phyloP scores from a whole-genome alignment of 139 green algal genomes.

The Chlamydomonas schloesseri region DNA sequence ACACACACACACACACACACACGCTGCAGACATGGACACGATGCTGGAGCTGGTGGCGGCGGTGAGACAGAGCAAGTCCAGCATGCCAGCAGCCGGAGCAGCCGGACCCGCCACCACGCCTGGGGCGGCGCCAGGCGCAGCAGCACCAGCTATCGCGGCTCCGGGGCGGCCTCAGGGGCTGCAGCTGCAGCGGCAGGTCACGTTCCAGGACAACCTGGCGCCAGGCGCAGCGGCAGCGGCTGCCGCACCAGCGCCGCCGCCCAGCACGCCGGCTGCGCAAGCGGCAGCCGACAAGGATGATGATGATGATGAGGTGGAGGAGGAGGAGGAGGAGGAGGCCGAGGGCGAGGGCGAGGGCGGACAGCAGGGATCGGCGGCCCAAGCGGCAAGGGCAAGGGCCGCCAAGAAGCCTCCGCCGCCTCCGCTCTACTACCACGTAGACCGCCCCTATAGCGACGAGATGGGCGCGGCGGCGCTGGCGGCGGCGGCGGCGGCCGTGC shows the following conservation, averaged over 20 bases:
- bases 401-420: background rate
- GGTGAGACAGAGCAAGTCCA: too few relatives aligned
- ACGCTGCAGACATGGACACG: too few relatives aligned
- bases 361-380: background rate
- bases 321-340: background rate
- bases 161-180: too few relatives aligned
- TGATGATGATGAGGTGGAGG: background rate
- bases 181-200: background rate
- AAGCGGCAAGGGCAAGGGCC: background rate
- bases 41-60: too few relatives aligned
- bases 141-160: too few relatives aligned
- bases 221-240: too few relatives aligned
- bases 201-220: background rate
- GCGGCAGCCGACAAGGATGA: too few relatives aligned
- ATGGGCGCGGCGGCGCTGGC: constrained; percentile 1
- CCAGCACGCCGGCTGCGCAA: background rate
- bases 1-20: too few relatives aligned
- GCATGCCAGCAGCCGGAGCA: too few relatives aligned
- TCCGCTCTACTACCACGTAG: background rate
- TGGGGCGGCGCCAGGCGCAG: too few relatives aligned
- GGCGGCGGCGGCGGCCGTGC: background rate
- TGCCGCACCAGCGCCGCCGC: too few relatives aligned
- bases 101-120: too few relatives aligned
- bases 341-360: background rate
- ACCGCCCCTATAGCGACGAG: background rate